Evolutionary conservation across 345 rosid species (phyloP).

Genomic region (thale cress (Arabidopsis thaliana)): TAIR10.1 NC_003070.9:7847001-7847500

Average conservation of each 20-base stretch:
- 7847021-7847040: conserved; percentile 21
- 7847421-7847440: conserved; percentile 47
- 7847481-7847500: conserved; percentile 39
- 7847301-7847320: conserved; percentile 39
- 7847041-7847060: conserved; percentile 37
- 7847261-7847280: conserved; percentile 39
- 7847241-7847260: conserved; percentile 32
- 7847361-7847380: conserved; percentile 29
- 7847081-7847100: conserved; percentile 32
- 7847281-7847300: conserved; percentile 34
- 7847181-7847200: conserved; percentile 44
- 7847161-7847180: conserved; percentile 39
- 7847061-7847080: conserved; percentile 42
- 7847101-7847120: conserved; percentile 41
- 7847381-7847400: conserved; percentile 31
- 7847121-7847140: not conserved
- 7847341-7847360: conserved; percentile 29
- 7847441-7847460: conserved; percentile 39
- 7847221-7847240: conserved; percentile 38
- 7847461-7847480: conserved; percentile 37
- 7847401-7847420: conserved; percentile 45
- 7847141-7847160: conserved; percentile 17
- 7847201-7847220: conserved; percentile 40
- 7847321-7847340: conserved; percentile 27
- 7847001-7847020: conserved; percentile 34